A percentile compares a stretch with the other conserved stretches of the same genome.
Evolutionary conservation across 164 flowering plant genomes (phyloP).

Genomic region (Malania oleifera): DNA sequence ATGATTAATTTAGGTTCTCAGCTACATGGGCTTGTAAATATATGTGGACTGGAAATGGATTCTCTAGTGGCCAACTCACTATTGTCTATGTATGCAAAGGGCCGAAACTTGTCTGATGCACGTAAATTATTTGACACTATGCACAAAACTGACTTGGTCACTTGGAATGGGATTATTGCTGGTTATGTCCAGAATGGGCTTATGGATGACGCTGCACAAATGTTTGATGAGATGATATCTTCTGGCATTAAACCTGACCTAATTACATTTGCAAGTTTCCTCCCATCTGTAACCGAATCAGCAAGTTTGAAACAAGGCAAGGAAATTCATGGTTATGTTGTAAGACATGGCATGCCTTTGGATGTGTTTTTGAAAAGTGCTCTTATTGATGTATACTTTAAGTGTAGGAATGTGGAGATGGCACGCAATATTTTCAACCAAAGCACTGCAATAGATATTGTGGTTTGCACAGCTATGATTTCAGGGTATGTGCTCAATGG

Average conservation of each 20-base stretch:
- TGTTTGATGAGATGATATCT: constrained; percentile 51
- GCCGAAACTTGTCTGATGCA: constrained; percentile 44
- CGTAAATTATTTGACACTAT: constrained; percentile 41
- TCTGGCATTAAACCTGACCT: constrained; percentile 60
- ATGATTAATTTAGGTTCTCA: constrained; percentile 39
- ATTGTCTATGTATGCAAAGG: constrained; percentile 71
- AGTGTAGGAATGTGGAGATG: constrained; percentile 59
- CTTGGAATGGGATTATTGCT: constrained; percentile 81
- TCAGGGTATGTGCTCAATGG: constrained; percentile 78
- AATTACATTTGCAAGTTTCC: constrained; percentile 65
- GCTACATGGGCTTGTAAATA: constrained; percentile 54
- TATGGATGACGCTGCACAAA: constrained; percentile 39
- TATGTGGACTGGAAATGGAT: constrained; percentile 51
- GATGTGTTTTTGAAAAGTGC: constrained; percentile 73
- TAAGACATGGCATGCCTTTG: constrained; percentile 44
- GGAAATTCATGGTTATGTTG: constrained; percentile 63
- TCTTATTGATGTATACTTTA: constrained; percentile 68
- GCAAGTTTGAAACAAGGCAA: constrained; percentile 41
- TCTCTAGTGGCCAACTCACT: constrained; percentile 58
- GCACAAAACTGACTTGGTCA: constrained; percentile 41
- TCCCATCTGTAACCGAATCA: constrained; percentile 50
- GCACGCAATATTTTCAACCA: constrained; percentile 46
- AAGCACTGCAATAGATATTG: constrained; percentile 42
- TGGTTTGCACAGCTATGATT: constrained; percentile 69
- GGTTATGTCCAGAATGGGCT: constrained; percentile 61